Evolutionary conservation across 805 yeast species (phyloP).

Genomic region (Teunomyces barrocoloradensis): DNA sequence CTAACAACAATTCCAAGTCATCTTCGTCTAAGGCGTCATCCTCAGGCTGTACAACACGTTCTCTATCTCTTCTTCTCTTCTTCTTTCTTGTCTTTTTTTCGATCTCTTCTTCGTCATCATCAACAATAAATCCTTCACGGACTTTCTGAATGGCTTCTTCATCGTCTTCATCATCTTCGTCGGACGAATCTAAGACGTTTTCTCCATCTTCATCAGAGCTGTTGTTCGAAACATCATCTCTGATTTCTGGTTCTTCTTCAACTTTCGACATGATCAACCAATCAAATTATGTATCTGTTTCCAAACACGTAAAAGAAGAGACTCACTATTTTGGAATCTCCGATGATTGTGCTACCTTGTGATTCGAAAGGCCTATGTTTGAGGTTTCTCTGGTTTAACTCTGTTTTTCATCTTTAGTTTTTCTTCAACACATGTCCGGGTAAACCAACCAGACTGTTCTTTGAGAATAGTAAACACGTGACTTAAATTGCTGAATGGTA

Average conservation of each 20-base stretch:
- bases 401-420: conserved; percentile 1
- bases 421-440: conserved; percentile 5
- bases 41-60: conserved; percentile 29
- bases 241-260: conserved; percentile 38
- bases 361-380: not conserved
- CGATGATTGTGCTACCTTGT: conserved; percentile 1
- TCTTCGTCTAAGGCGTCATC: conserved; percentile 87
- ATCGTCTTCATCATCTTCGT: conserved; percentile 81
- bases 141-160: conserved; percentile 84
- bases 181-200: conserved; percentile 61
- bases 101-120: conserved; percentile 59
- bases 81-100: conserved; percentile 31
- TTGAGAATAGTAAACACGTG: too few species aligned
- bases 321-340: not conserved
- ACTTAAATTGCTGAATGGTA: too few species aligned
- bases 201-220: conserved; percentile 35
- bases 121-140: conserved; percentile 91
- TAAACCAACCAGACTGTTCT: not conserved
- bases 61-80: conserved; percentile 39
- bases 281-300: conserved; percentile 5
- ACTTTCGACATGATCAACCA: conserved; percentile 28
- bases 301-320: conserved; percentile 2
- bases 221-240: conserved; percentile 29
- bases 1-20: conserved; percentile 87
- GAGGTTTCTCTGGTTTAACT: not conserved